A percentile compares a stretch with the other conserved stretches of the same genome.
These are phyloP conservation scores for Cyathus striatus DNA, from an alignment of 768 basidiomycete genomes.

Conservation along the genomic window DNA sequence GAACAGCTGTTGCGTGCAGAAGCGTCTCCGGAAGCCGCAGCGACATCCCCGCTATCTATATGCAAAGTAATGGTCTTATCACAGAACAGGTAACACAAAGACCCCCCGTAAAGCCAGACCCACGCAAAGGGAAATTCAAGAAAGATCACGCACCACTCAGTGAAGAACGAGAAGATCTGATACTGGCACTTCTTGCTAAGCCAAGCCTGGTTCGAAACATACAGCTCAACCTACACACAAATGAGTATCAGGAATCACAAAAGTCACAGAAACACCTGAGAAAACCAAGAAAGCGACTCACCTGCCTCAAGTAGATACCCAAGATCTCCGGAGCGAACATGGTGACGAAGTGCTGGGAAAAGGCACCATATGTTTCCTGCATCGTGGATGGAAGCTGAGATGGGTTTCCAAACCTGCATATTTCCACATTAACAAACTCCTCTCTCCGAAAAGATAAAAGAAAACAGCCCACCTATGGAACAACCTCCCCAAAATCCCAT, in stretches of 20 bases:
- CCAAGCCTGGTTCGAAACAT: conserved; percentile 71
- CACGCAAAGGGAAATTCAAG: too few relatives aligned
- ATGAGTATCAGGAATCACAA: too few relatives aligned
- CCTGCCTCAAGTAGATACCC: conserved; percentile 67
- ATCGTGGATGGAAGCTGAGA: conserved; percentile 76
- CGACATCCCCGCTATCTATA: too few relatives aligned
- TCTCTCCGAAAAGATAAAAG: neutral
- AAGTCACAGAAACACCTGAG: too few relatives aligned
- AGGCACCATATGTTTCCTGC: conserved; percentile 62
- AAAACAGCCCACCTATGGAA: conserved; percentile 58
- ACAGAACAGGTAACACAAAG: too few relatives aligned
- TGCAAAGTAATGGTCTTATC: too few relatives aligned
- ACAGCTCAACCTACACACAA: too few relatives aligned
- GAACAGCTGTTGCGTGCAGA: too few relatives aligned
- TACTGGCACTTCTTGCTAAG: conserved; percentile 80
- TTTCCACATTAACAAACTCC: conserved; percentile 1
- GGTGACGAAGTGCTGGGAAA: conserved; percentile 73
- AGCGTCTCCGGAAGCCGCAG: too few relatives aligned
- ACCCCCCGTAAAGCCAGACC: too few relatives aligned
- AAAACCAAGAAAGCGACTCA: too few relatives aligned
- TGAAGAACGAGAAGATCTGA: conserved; percentile 81
- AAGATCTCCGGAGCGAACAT: conserved; percentile 85
- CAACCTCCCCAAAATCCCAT: conserved; percentile 68
- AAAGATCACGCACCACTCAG: conserved; percentile 63
- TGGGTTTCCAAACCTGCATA: conserved; percentile 73